Base-by-base conservation (phyloP, 1,284 basidiomycete genomes). In the Microbotryomycetes sp. region DNA sequence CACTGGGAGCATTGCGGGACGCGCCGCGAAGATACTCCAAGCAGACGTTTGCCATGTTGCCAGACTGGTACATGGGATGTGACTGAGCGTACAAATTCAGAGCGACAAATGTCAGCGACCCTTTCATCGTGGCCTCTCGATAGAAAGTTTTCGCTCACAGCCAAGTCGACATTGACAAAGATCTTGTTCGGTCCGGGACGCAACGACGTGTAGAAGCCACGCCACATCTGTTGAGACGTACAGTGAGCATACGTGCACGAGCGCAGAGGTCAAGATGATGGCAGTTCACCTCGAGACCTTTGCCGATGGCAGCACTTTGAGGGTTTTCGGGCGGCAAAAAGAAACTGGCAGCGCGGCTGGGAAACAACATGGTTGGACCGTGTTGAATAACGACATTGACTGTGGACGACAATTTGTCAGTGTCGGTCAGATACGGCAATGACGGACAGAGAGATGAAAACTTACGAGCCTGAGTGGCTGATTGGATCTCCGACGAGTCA, bases 351-450 rank as follows among this genome's bases (percentile, higher is more conserved):
- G 52, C 48, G 4, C 51, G 50, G 2, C 42, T 48, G 1, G 58
- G 58, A 46, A 56, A 22, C 23, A 52, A 42, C 30, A 54, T 46
- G 26, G 6, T 32, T 5, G 62, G 62, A 1, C 62, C 62, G 15
- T 60, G 54, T 46, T 60, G 58, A 4, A 63, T 56, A 22, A 56
- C 14, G 22, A 60, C 32, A 47, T 63, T 63, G 45, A 63, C 54
- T 52, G 53, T 14, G 36, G 14, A 15, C 19, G 16, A 19, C 29
- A 12, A 45, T 25, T 19, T 31, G 14, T 28, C 7, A 50, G 26
- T 14, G 56, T 50, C 6, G 7, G 47, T 22, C n/a, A 22, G 26
- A 3, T 26, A 7, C 47, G 14, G 9, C 36, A 42, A 42, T 19
- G 19, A 42, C 36, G 36, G n/a, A n/a, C n/a, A n/a, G n/a, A 2